Evolutionary conservation across 2,329 filamentous ascomycete species (phyloP).

Genomic region (Fusarium coicis): DNA sequence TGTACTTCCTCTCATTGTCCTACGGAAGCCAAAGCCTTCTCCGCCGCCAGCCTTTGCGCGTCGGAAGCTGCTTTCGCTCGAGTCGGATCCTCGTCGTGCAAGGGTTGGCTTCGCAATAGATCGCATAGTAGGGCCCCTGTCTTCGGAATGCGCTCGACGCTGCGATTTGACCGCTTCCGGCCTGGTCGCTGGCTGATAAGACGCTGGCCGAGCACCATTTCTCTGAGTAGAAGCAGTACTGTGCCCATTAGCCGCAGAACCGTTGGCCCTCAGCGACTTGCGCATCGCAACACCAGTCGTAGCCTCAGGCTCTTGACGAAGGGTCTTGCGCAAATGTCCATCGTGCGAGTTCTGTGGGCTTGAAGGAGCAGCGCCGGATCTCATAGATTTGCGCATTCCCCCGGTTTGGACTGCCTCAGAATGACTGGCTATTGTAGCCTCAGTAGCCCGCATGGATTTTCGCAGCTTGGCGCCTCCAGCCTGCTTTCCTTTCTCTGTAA

Average conservation of each 20-base stretch:
- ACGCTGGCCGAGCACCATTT: slow-evolving; percentile 42
- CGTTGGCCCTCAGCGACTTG: slow-evolving; percentile 39
- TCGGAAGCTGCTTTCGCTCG: slow-evolving; percentile 85
- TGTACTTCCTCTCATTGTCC: slow-evolving; percentile 71
- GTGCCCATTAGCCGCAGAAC: slow-evolving; percentile 5
- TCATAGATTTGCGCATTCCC: slow-evolving; percentile 51
- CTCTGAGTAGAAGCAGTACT: slow-evolving; percentile 3
- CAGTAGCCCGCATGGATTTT: slow-evolving; percentile 58
- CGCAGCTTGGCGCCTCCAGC: slow-evolving; percentile 51
- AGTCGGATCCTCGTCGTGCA: slow-evolving; percentile 68
- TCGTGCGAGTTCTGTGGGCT: slow-evolving; percentile 15
- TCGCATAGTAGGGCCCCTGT: slow-evolving; percentile 32
- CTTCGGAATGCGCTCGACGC: slow-evolving; percentile 42
- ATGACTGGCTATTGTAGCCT: slow-evolving; percentile 23
- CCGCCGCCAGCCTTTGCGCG: slow-evolving; percentile 63
- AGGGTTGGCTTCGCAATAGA: slow-evolving; percentile 50
- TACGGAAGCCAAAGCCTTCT: slow-evolving; percentile 71
- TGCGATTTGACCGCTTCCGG: slow-evolving; percentile 29
- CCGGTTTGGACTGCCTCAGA: slow-evolving; percentile 21
- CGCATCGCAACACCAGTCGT: slow-evolving; percentile 33
- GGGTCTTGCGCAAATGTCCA: slow-evolving; percentile 36
- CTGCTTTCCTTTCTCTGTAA: background rate
- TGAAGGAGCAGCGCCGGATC: slow-evolving; percentile 27
- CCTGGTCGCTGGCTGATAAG: slow-evolving; percentile 43
- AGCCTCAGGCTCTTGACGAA: slow-evolving; percentile 32